A percentile compares a stretch with the other conserved stretches of the same genome.
Evolutionary conservation across 768 basidiomycete genomes (phyloP).

Genomic region (Agrocybe praecox): DNA sequence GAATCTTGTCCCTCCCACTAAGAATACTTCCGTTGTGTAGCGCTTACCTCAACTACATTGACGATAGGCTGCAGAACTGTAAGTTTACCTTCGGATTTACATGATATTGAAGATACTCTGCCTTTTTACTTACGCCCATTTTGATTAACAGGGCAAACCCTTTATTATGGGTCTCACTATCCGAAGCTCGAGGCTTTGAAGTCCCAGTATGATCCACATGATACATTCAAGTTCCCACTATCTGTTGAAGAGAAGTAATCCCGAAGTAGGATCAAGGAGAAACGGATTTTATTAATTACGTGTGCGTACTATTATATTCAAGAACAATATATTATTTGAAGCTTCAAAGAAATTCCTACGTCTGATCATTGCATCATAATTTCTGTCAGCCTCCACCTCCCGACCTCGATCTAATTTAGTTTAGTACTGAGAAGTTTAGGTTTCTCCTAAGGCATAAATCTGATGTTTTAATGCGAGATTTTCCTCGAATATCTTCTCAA

Average conservation of each 20-base stretch:
- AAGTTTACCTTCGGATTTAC: constrained; percentile 7
- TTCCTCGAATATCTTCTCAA: too few species aligned
- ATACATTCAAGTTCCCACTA: constrained; percentile 30
- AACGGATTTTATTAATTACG: neutral
- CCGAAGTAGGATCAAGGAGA: neutral
- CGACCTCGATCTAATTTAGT: too few species aligned
- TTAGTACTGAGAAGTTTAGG: too few species aligned
- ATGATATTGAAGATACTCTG: too few species aligned
- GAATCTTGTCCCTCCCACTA: neutral
- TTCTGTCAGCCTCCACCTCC: too few species aligned
- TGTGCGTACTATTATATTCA: too few species aligned
- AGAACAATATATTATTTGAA: too few species aligned
- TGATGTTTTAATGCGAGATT: too few species aligned
- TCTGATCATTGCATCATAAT: too few species aligned
- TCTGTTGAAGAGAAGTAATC: constrained; percentile 19
- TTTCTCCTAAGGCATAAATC: too few species aligned
- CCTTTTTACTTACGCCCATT: neutral
- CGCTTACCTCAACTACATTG: constrained; percentile 47
- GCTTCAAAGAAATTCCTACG: too few species aligned
- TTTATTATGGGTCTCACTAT: constrained; percentile 37
- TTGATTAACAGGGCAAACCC: constrained; percentile 29
- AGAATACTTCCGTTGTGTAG: constrained; percentile 15
- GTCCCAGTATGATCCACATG: constrained; percentile 27
- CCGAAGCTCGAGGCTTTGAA: constrained; percentile 28
- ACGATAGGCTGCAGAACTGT: constrained; percentile 39